Evolutionary conservation across 176 grass and related monocot species (phyloP).

Genomic region (Musa troglodytarum): DNA sequence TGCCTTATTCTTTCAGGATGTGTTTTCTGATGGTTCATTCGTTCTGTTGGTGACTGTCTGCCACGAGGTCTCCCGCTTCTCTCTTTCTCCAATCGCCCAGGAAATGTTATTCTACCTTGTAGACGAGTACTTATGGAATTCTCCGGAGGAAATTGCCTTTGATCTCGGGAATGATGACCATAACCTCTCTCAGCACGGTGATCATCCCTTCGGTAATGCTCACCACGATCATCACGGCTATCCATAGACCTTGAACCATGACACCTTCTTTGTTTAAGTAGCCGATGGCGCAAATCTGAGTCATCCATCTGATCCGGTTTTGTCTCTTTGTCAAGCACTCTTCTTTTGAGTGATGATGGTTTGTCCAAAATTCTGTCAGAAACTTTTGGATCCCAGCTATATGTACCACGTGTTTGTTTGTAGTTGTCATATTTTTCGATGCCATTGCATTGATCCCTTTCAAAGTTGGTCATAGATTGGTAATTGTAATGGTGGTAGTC

Average conservation of each 20-base stretch:
- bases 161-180: conserved; percentile 24
- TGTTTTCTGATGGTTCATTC: conserved; percentile 30
- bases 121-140: conserved; percentile 54
- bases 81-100: conserved; percentile 50
- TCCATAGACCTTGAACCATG: conserved; percentile 36
- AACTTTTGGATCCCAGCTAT: conserved; percentile 47
- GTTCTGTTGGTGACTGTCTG: conserved; percentile 39
- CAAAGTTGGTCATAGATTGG: conserved; percentile 37
- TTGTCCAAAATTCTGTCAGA: conserved; percentile 50
- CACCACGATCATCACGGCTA: conserved; percentile 36
- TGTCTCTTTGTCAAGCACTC: conserved; percentile 32
- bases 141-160: conserved; percentile 29
- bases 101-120: conserved; percentile 77
- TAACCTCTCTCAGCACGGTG: neutral
- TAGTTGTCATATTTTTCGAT: conserved; percentile 27
- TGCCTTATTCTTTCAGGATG: conserved; percentile 27
- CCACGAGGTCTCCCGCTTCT: conserved; percentile 40
- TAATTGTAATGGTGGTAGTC: conserved; percentile 56
- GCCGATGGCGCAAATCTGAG: conserved; percentile 69
- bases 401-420: conserved; percentile 32
- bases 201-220: conserved; percentile 23
- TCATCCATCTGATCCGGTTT: conserved; percentile 37
- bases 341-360: conserved; percentile 52
- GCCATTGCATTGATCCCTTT: conserved; percentile 53
- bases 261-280: conserved; percentile 59